Evolutionary conservation across 1,284 basidiomycete species (phyloP).

Genomic region (Wallemia hederae): DNA sequence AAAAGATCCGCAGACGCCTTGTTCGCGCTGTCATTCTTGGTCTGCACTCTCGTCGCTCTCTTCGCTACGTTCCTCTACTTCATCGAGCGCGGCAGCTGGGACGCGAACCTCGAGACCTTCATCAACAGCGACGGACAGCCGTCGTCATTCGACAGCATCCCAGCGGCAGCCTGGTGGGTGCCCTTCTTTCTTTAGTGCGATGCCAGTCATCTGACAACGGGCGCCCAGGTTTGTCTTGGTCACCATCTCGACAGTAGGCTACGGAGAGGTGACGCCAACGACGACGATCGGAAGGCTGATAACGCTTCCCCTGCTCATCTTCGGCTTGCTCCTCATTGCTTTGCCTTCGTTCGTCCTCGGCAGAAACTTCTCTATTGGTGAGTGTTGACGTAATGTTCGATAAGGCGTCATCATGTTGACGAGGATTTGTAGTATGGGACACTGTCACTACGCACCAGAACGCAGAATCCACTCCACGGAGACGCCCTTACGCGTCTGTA

Average conservation of each 20-base stretch:
- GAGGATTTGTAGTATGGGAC: neutral
- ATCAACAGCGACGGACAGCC: slow-evolving; percentile 55
- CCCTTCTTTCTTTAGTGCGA: neutral
- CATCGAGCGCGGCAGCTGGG: slow-evolving; percentile 61
- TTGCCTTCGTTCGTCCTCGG: slow-evolving; percentile 65
- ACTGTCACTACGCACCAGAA: neutral
- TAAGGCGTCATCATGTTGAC: neutral
- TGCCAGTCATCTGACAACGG: neutral
- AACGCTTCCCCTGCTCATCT: slow-evolving; percentile 52
- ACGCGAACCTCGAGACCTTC: slow-evolving; percentile 41
- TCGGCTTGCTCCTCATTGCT: slow-evolving; percentile 56
- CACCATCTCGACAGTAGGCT: slow-evolving; percentile 8
- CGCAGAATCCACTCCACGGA: neutral
- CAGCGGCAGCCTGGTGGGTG: slow-evolving; percentile 38
- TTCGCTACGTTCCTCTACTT: slow-evolving; percentile 69
- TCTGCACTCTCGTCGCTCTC: slow-evolving; percentile 52
- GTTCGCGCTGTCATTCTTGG: slow-evolving; percentile 57
- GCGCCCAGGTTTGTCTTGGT: slow-evolving; percentile 23
- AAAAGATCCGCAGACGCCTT: slow-evolving; percentile 55
- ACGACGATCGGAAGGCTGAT: slow-evolving; percentile 52
- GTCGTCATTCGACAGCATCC: slow-evolving; percentile 32
- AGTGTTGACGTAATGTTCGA: neutral
- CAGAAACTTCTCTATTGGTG: slow-evolving; percentile 44
- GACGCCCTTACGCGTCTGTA: neutral
- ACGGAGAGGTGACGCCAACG: slow-evolving; percentile 57